Evolutionary conservation across 1,284 basidiomycete species (phyloP).

Genomic region (Ceraceosorus bombacis): DNA sequence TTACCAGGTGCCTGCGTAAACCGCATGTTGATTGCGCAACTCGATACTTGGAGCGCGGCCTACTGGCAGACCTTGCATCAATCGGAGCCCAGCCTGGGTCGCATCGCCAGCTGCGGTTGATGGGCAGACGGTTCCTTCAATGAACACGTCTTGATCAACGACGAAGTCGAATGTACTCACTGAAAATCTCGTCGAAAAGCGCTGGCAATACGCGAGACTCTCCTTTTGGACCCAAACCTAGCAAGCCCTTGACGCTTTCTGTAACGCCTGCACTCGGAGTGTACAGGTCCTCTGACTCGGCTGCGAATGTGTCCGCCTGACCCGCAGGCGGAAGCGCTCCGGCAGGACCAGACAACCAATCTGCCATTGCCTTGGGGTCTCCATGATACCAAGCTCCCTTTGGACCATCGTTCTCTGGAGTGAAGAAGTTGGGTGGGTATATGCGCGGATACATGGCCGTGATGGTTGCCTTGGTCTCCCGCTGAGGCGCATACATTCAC

Average conservation of each 20-base stretch:
- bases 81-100: slow-evolving; percentile 60
- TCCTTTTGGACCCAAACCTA: slow-evolving; percentile 7
- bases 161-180: slow-evolving; percentile 11
- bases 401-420: slow-evolving; percentile 75
- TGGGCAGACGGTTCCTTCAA: background rate
- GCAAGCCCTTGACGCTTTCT: slow-evolving; percentile 23
- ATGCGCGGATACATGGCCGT: slow-evolving; percentile 31
- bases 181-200: slow-evolving; percentile 43
- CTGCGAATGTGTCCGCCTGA: background rate
- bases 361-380: slow-evolving; percentile 71
- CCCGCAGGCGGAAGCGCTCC: background rate
- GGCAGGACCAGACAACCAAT: slow-evolving; percentile 51
- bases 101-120: slow-evolving; percentile 64
- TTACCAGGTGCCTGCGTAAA: slow-evolving; percentile 91
- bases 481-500: slow-evolving; percentile 1
- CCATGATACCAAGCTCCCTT: slow-evolving; percentile 79
- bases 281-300: slow-evolving; percentile 19
- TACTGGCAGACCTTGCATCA: slow-evolving; percentile 72
- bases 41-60: slow-evolving; percentile 78
- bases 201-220: slow-evolving; percentile 30
- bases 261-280: slow-evolving; percentile 25
- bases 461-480: background rate
- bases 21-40: slow-evolving; percentile 85
- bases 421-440: slow-evolving; percentile 61
- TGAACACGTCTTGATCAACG: background rate